Percentiles rank a stretch among this genome's conserved stretches.
Conservation (phyloP, 495 filamentous ascomycete species). For the Xylaria intraflava region DNA sequence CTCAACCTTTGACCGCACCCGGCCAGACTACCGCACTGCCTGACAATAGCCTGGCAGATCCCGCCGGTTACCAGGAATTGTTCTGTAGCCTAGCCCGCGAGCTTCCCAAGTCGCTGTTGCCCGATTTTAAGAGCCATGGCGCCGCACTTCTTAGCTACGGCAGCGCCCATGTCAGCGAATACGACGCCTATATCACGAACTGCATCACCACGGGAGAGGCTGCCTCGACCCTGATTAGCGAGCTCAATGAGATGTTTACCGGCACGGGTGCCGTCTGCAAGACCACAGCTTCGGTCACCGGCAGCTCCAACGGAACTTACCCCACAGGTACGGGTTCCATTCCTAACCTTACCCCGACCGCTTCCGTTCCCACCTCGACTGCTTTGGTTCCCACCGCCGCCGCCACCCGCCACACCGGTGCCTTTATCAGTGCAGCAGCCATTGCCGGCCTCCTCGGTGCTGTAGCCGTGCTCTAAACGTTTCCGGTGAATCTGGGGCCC, state of each 20-base stretch:
- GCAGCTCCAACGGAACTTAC: not conserved
- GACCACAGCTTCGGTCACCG: not conserved
- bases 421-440: not conserved
- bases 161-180: not conserved
- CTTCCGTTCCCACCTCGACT: not conserved
- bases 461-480: not conserved
- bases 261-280: not conserved
- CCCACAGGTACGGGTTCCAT: not conserved
- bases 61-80: not conserved
- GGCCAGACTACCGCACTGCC: not conserved
- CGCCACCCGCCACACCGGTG: not conserved
- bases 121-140: not conserved
- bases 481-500: not conserved
- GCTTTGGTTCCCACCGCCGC: not conserved
- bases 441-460: constrained; percentile 1
- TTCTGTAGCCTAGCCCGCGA: not conserved
- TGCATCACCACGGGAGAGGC: constrained; percentile 1
- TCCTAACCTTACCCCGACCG: not conserved
- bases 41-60: constrained; percentile 1
- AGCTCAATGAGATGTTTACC: not conserved
- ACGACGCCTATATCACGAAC: constrained; percentile 4
- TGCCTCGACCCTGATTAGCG: not conserved
- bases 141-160: not conserved
- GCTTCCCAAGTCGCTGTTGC: not conserved
- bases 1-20: not conserved